A percentile compares a stretch with the other conserved stretches of the same genome.
These are phyloP conservation scores for Microstegium vimineum DNA, from an alignment of 176 grass and related monocot species.

Conservation along the genomic window DNA sequence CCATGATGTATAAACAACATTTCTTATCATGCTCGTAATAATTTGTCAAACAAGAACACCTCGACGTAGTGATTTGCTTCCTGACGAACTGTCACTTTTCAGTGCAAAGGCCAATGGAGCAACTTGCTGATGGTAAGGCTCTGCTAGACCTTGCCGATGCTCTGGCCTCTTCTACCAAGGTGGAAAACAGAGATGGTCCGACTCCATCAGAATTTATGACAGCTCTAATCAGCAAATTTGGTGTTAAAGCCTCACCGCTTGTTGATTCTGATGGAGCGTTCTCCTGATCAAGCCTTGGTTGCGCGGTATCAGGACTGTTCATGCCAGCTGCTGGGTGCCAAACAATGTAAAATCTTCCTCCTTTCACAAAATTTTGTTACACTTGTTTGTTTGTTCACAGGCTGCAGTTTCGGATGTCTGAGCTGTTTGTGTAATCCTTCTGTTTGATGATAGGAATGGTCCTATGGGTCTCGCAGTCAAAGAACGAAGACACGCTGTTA, in stretches of 20 bases:
- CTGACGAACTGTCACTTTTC: neutral
- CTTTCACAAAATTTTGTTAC: neutral
- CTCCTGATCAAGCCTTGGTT: conserved; percentile 21
- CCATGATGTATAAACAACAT: neutral
- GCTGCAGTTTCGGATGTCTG: neutral
- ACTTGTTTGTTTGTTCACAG: neutral
- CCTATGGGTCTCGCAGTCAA: conserved; percentile 28
- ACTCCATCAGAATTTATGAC: conserved; percentile 45
- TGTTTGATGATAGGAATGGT: conserved; percentile 26
- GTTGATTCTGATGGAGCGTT: neutral
- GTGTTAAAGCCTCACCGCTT: neutral
- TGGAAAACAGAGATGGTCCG: conserved; percentile 25
- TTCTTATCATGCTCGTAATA: neutral
- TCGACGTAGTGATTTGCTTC: neutral
- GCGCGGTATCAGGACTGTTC: conserved; percentile 13
- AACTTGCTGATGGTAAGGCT: conserved; percentile 30
- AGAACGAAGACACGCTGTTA: neutral
- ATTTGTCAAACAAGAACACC: neutral
- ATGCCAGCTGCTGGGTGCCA: conserved; percentile 17
- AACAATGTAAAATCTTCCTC: conserved; percentile 35
- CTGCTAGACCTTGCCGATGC: conserved; percentile 26
- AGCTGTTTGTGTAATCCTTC: neutral
- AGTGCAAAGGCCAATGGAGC: conserved; percentile 44
- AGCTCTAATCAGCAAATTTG: conserved; percentile 31
- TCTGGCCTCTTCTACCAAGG: conserved; percentile 8